Evolutionary conservation across 768 basidiomycete species (phyloP).

Genomic region (Pilatotrama ljubarskyi): DNA sequence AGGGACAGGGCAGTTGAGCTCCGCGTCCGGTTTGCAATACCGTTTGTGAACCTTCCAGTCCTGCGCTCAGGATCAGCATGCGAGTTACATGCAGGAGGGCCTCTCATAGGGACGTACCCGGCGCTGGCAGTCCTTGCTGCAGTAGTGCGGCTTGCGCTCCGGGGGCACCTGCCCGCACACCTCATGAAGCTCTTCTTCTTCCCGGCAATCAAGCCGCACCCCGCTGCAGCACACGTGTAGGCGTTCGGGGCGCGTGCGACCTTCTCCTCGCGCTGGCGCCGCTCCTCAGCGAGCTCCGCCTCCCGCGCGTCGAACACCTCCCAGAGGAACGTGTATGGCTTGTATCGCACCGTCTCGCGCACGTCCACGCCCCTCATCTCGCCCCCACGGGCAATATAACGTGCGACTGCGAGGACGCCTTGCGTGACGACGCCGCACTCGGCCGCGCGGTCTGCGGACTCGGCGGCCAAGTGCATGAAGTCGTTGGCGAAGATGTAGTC

Average conservation of each 20-base stretch:
- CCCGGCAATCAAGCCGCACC: constrained; percentile 23
- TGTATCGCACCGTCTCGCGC: constrained; percentile 7
- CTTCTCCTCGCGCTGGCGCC: constrained; percentile 7
- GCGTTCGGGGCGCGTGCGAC: constrained; percentile 8
- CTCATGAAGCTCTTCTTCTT: constrained; percentile 13
- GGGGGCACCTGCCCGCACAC: constrained; percentile 21
- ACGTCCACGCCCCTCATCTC: background rate
- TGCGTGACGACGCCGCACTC: constrained; percentile 13
- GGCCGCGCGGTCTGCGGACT: constrained; percentile 9
- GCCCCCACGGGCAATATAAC: background rate
- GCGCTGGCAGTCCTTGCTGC: constrained; percentile 23
- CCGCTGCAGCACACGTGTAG: constrained; percentile 21
- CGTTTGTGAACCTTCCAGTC: constrained; percentile 2
- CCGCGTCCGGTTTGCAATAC: constrained; percentile 4
- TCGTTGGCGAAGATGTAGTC: background rate
- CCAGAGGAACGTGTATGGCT: constrained; percentile 9
- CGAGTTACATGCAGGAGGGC: background rate
- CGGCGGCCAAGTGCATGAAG: constrained; percentile 9
- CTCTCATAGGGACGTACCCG: constrained; percentile 3
- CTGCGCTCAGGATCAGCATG: background rate
- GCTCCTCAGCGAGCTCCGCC: constrained; percentile 7
- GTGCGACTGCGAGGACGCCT: constrained; percentile 7
- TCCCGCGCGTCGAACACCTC: constrained; percentile 5
- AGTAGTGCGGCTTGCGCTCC: constrained; percentile 22
- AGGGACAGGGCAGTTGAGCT: background rate